phyloP scores from a whole-genome alignment of 805 yeast genomes.

The Yamadazyma akitaensis region DNA sequence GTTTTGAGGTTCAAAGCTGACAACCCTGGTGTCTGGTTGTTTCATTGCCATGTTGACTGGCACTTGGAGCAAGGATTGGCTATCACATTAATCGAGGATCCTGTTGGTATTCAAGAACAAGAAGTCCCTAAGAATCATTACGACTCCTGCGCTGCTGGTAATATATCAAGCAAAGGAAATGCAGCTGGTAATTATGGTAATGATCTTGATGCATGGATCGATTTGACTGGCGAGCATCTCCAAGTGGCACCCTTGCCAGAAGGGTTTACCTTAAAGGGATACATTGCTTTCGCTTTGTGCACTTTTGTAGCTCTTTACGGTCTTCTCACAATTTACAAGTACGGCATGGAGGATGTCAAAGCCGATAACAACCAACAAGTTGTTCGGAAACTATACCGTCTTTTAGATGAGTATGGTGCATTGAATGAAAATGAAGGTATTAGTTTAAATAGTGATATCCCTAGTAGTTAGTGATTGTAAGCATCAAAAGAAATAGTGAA shows the following conservation, averaged over 20 bases:
- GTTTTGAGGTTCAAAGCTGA: conserved; percentile 85
- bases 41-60: conserved; percentile 99
- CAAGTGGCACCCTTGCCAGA: conserved; percentile 63
- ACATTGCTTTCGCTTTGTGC: conserved; percentile 56
- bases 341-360: conserved; percentile 62
- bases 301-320: conserved; percentile 59
- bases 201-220: conserved; percentile 45
- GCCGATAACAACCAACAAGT: conserved; percentile 48
- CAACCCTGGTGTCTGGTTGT: conserved; percentile 98
- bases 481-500: background rate
- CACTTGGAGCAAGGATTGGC: conserved; percentile 95
- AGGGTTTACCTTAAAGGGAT: conserved; percentile 72
- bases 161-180: conserved; percentile 54
- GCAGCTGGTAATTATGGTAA: conserved; percentile 58
- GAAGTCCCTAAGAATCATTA: conserved; percentile 47
- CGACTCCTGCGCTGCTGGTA: conserved; percentile 46
- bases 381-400: conserved; percentile 28
- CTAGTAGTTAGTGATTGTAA: background rate
- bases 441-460: conserved; percentile 7
- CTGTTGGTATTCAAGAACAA: conserved; percentile 53
- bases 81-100: conserved; percentile 77
- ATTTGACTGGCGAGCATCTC: conserved; percentile 55
- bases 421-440: conserved; percentile 15
- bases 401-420: conserved; percentile 26
- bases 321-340: conserved; percentile 53